Base-by-base conservation (phyloP, 495 filamentous ascomycete genomes). In the Tuber umbilicatum region DNA sequence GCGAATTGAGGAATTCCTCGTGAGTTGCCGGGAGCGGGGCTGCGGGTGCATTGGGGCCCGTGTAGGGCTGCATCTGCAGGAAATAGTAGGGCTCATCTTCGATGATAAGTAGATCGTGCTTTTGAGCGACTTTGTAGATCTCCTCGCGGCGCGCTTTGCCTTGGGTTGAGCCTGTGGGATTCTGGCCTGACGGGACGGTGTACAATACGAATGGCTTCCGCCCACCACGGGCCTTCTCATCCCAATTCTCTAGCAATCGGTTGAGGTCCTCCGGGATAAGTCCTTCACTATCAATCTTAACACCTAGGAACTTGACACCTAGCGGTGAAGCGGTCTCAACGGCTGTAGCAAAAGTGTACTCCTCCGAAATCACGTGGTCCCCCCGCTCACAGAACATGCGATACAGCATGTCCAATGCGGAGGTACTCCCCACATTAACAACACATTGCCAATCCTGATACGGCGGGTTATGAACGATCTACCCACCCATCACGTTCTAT, bases 41-140 rank as follows among this genome's bases (percentile, higher is more conserved):
- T 2, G 84, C 83, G 5, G 88, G 84, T 31, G 84, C 83, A 71
- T 86, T 83, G 41, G 85, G 82, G 38, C 88, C 88, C 21, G 86
- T 86, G 84, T 94, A 95, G 1, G 92, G 89, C 82, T 92, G 89
- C 93, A 99, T 97, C 85, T 99, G 95, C 70, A 99, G 86, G 86
- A 94, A 99, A 83, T 92, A 91, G 84, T 97, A 97, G n/a, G 94
- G 94, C 82, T 98, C 94, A 82, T 98, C 94, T 84, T 98, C 94
- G 76, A 98, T 81, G 83, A 98, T 94, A 83, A 88, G 91, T 68
- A 97, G 73, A 81, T 97, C 93, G 82, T 97, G 92, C 84, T 92
- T 91, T 82, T 90, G 89, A 40, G 89, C 89, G 21, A 97, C 87
- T 19, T 84, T 86, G 85, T 97, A 97, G 43, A 97, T 86, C 40